Evolutionary conservation across 306 rosid genomes (phyloP), one percentile per base, ranked within the genome.

Genomic region (Castanea crenata): DNA sequence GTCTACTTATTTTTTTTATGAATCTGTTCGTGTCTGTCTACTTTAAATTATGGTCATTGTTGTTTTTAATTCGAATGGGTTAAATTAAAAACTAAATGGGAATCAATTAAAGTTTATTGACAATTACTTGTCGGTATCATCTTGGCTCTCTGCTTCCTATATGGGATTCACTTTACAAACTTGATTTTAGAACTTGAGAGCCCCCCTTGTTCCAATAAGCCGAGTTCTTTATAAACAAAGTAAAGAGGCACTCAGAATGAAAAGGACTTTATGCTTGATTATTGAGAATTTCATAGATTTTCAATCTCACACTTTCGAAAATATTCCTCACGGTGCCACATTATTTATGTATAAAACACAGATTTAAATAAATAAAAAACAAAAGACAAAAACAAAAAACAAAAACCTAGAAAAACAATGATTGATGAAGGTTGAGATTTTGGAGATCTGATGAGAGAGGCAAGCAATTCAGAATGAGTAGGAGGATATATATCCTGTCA

Each of bases 391-490:
- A 1, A 14, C 0, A 1, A 72, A 54, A 72, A 12, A 15, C 46
- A 72, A 54, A 72, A 12, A 15, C 46, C 11, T 6, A 1, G 0
- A n/a, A 1, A 0, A 11, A 1, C 3, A 0, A 27, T 19, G 12
- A 38, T 58, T 8, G 32, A 14, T 3, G 15, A 19, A 12, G 10
- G 31, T 12, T 0, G 34, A 23, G 16, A 3, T 3, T 55, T 54
- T 3, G 18, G 20, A 29, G 71, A n/a, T 7, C 10, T 19, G 6
- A 1, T 19, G 52, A 0, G 25, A 12, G 13, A 52, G 29, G 74
- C 68, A 81, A 74, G 72, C 23, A 67, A 35, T 81, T 84, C 83
- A 81, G 88, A 77, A 81, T 74, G 88, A 84, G 87, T 84, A 84
- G 85, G 85, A 69, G 85, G 85, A 74, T 38, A 27, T 16, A 8